A percentile compares a stretch with the other conserved stretches of the same genome.
These are phyloP conservation scores for Lactuca sativa DNA, from an alignment of 129 eudicot genomes.

Conservation along the genomic window DNA sequence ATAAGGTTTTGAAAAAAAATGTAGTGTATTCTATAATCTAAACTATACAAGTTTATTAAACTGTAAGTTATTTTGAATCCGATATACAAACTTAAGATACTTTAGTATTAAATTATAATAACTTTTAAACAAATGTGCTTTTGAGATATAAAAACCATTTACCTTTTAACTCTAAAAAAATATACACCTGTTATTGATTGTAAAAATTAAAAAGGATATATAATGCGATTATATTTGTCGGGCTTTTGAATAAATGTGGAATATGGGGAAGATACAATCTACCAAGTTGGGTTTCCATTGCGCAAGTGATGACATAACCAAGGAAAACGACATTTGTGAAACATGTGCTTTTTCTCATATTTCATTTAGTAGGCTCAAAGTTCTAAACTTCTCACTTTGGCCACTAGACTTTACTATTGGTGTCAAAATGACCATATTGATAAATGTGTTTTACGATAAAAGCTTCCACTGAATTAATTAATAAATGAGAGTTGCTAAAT, in stretches of 20 bases:
- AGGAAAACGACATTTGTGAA: neutral
- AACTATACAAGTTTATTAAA: too few species aligned
- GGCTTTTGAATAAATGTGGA: neutral
- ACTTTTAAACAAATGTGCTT: neutral
- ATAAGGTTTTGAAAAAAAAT: too few species aligned
- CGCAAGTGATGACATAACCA: neutral
- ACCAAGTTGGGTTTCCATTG: neutral
- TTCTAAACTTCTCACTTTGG: neutral
- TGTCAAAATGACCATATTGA: neutral
- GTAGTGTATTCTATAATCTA: too few species aligned
- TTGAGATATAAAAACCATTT: too few species aligned
- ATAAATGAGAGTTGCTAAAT: too few species aligned
- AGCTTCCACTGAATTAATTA: neutral
- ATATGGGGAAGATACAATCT: neutral
- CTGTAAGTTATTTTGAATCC: too few species aligned
- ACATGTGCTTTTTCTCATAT: neutral
- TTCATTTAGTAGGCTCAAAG: neutral
- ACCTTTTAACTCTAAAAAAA: too few species aligned
- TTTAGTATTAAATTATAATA: too few species aligned
- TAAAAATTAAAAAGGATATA: too few species aligned
- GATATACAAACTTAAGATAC: neutral
- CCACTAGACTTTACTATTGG: neutral
- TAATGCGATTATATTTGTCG: neutral
- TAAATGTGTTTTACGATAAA: neutral
- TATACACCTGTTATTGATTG: neutral